Evolutionary conservation across 2,329 filamentous ascomycete genomes (phyloP).

Genomic region (Fusarium oxysporum): DNA sequence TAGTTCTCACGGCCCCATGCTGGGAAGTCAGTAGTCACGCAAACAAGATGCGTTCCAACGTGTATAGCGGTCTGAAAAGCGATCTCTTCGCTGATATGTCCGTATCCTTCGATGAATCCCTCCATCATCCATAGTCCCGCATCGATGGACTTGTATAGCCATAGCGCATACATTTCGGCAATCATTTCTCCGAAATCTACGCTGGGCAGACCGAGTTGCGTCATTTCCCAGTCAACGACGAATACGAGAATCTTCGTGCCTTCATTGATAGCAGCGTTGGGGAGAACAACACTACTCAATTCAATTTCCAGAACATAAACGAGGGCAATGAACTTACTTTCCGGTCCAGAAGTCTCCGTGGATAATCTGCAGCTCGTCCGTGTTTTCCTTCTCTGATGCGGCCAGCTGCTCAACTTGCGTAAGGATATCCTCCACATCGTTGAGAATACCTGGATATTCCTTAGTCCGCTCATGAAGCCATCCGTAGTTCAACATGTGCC

Average conservation of each 20-base stretch:
- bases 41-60: background rate
- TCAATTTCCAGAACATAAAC: background rate
- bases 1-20: background rate
- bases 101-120: constrained; percentile 2
- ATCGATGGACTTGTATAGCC: constrained; percentile 2
- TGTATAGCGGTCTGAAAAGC: background rate
- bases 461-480: no score
- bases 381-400: background rate
- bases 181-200: constrained; percentile 13
- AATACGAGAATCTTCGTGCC: background rate
- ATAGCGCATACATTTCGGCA: constrained; percentile 12
- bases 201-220: background rate
- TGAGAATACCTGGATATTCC: no score
- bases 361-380: background rate
- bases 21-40: background rate
- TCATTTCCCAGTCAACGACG: background rate
- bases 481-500: no score
- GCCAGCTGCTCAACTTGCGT: background rate
- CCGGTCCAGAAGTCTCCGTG: constrained; percentile 13
- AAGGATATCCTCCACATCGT: no score
- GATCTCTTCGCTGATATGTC: background rate
- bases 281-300: background rate
- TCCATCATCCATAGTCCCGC: constrained; percentile 3
- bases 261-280: background rate
- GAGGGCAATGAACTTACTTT: background rate